These are phyloP conservation scores for Trichoderma aggressivum DNA, from an alignment of 2,329 filamentous ascomycete species.

Conservation along the genomic window DNA sequence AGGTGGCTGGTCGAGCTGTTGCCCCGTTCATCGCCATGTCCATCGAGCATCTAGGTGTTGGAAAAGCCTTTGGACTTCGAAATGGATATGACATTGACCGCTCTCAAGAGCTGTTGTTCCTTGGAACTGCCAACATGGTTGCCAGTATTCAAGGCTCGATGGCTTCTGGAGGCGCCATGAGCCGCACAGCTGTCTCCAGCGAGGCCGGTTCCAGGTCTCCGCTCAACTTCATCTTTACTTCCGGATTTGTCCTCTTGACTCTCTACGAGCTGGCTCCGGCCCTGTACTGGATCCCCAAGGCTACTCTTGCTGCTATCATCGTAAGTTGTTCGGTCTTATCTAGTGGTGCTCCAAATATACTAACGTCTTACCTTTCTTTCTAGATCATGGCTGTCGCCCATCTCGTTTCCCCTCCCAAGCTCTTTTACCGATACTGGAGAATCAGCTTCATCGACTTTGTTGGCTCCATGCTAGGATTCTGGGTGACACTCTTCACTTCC, in stretches of 20 bases:
- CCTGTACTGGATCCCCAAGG: slow-evolving; percentile 66
- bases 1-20: slow-evolving; percentile 52
- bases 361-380: not conserved
- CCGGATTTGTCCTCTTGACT: slow-evolving; percentile 58
- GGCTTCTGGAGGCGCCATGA: slow-evolving; percentile 64
- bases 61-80: slow-evolving; percentile 58
- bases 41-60: slow-evolving; percentile 63
- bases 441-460: slow-evolving; percentile 63
- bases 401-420: slow-evolving; percentile 54
- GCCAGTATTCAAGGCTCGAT: slow-evolving; percentile 64
- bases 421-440: slow-evolving; percentile 63
- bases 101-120: slow-evolving; percentile 62
- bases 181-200: slow-evolving; percentile 64
- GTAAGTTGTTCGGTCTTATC: slow-evolving; percentile 28
- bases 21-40: slow-evolving; percentile 60
- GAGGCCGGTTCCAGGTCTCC: slow-evolving; percentile 61
- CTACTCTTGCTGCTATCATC: slow-evolving; percentile 62
- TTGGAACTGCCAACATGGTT: slow-evolving; percentile 60
- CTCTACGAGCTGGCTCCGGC: slow-evolving; percentile 59
- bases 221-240: slow-evolving; percentile 57
- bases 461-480: slow-evolving; percentile 60
- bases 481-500: slow-evolving; percentile 59
- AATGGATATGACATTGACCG: slow-evolving; percentile 63
- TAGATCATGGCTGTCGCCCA: slow-evolving; percentile 61
- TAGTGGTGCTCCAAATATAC: not conserved